Conservation (phyloP, 1,139 yeast species). For the Protomyces lactucae-debilis region DNA sequence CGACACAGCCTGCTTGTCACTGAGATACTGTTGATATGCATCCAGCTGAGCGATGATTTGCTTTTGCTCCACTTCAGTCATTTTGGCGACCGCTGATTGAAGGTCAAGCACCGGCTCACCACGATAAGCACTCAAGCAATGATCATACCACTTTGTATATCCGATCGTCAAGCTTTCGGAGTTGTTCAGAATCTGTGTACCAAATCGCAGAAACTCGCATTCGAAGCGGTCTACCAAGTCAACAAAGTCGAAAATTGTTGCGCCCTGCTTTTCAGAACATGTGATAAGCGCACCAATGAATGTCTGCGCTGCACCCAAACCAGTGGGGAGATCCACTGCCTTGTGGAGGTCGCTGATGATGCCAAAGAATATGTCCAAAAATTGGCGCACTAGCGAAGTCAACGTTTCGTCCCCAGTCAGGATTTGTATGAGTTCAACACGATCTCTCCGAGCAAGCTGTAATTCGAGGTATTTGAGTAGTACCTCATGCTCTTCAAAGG, state of each 20-base stretch:
- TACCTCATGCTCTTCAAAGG: background rate
- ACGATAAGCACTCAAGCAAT: slow-evolving; percentile 23
- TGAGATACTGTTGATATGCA: slow-evolving; percentile 4
- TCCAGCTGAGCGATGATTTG: slow-evolving; percentile 1
- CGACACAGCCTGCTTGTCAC: background rate
- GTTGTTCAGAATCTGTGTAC: slow-evolving; percentile 14
- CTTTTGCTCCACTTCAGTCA: slow-evolving; percentile 1
- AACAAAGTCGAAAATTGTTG: background rate
- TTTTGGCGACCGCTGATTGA: background rate
- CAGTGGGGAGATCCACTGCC: slow-evolving; percentile 25
- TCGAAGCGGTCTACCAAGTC: slow-evolving; percentile 17
- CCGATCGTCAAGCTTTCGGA: slow-evolving; percentile 18
- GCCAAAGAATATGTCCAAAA: slow-evolving; percentile 23
- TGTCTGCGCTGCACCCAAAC: slow-evolving; percentile 23
- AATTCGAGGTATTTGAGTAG: slow-evolving; percentile 17
- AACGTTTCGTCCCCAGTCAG: slow-evolving; percentile 26
- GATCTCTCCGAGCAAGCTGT: slow-evolving; percentile 24
- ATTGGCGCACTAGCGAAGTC: slow-evolving; percentile 17
- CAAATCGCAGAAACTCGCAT: slow-evolving; percentile 19
- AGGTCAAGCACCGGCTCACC: slow-evolving; percentile 19
- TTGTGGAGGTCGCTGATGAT: slow-evolving; percentile 27
- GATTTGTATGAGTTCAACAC: slow-evolving; percentile 22
- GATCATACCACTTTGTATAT: slow-evolving; percentile 27
- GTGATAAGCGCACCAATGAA: slow-evolving; percentile 24
- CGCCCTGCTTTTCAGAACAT: slow-evolving; percentile 1